Evolutionary conservation across 2,329 filamentous ascomycete species (phyloP).

Genomic region (Ustilaginoidea virens): DNA sequence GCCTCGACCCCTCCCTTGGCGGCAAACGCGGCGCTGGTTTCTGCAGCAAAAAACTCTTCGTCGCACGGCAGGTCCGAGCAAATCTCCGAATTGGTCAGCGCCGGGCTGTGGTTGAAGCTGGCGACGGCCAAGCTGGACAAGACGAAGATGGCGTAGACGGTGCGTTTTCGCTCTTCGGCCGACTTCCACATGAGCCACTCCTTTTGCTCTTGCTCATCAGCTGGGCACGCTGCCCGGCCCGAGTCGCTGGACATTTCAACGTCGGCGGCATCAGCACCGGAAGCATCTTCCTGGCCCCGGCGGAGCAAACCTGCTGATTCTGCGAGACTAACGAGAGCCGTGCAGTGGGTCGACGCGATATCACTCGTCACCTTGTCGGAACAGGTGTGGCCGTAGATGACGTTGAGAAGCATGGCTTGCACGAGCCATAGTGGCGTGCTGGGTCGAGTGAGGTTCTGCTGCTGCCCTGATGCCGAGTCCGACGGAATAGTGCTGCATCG

Average conservation of each 20-base stretch:
- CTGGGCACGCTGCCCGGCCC: conserved; percentile 21
- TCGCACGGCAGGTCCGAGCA: conserved; percentile 79
- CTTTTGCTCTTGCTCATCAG: too few relatives aligned
- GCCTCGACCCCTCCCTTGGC: conserved; percentile 57
- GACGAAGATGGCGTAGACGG: conserved; percentile 79
- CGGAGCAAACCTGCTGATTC: conserved; percentile 64
- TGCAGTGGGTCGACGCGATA: conserved; percentile 84
- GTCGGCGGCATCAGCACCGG: conserved; percentile 27
- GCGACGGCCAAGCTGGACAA: conserved; percentile 83
- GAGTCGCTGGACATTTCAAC: conserved; percentile 40
- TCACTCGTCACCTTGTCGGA: conserved; percentile 82
- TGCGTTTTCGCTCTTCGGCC: conserved; percentile 81
- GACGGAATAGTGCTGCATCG: conserved; percentile 33
- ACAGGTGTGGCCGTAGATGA: conserved; percentile 90
- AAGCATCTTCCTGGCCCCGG: conserved; percentile 10
- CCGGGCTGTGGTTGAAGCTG: conserved; percentile 83
- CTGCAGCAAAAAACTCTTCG: conserved; percentile 77
- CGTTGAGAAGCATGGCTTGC: conserved; percentile 90
- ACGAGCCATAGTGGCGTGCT: conserved; percentile 80
- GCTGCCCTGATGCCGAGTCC: conserved; percentile 29
- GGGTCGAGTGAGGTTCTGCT: conserved; percentile 45
- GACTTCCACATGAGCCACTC: conserved; percentile 78
- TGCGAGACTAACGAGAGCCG: conserved; percentile 78
- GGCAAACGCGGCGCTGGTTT: conserved; percentile 69
- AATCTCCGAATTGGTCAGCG: conserved; percentile 88